A percentile compares a stretch with the other conserved stretches of the same genome.
Evolutionary conservation across 768 basidiomycete species (phyloP).

Genomic region (Wakefieldia striispora): DNA sequence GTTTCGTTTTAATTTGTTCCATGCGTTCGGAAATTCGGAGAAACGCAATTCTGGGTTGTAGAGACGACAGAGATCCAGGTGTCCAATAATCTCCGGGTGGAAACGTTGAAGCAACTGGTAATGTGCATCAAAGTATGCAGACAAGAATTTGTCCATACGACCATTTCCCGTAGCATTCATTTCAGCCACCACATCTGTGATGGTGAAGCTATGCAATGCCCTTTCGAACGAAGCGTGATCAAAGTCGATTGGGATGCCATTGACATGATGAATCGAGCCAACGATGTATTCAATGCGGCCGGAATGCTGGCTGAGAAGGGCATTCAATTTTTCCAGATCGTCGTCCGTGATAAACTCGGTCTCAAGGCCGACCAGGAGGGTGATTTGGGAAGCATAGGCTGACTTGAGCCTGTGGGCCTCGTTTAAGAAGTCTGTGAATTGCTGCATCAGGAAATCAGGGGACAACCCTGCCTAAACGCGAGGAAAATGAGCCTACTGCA

Average conservation of each 20-base stretch:
- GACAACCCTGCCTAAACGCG: slow-evolving; percentile 51
- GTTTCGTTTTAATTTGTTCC: slow-evolving; percentile 71
- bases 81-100: slow-evolving; percentile 87
- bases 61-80: slow-evolving; percentile 89
- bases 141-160: slow-evolving; percentile 49
- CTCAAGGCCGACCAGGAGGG: slow-evolving; percentile 85
- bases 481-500: slow-evolving; percentile 13
- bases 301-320: slow-evolving; percentile 47
- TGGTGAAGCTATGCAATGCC: slow-evolving; percentile 48
- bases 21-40: slow-evolving; percentile 54
- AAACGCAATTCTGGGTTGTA: slow-evolving; percentile 67
- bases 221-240: slow-evolving; percentile 67
- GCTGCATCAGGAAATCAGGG: slow-evolving; percentile 48
- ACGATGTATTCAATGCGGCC: slow-evolving; percentile 81
- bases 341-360: slow-evolving; percentile 79
- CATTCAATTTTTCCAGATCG: slow-evolving; percentile 60
- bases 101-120: slow-evolving; percentile 64
- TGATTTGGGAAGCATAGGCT: slow-evolving; percentile 61
- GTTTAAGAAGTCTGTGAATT: slow-evolving; percentile 71
- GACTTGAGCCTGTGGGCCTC: slow-evolving; percentile 79
- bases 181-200: slow-evolving; percentile 28
- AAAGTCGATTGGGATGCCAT: slow-evolving; percentile 88
- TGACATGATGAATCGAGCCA: slow-evolving; percentile 91
- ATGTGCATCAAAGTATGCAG: slow-evolving; percentile 84
- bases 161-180: slow-evolving; percentile 21